Base-by-base conservation (phyloP, 192 early-diverging fungal species). In the Diversispora epigaea region DNA sequence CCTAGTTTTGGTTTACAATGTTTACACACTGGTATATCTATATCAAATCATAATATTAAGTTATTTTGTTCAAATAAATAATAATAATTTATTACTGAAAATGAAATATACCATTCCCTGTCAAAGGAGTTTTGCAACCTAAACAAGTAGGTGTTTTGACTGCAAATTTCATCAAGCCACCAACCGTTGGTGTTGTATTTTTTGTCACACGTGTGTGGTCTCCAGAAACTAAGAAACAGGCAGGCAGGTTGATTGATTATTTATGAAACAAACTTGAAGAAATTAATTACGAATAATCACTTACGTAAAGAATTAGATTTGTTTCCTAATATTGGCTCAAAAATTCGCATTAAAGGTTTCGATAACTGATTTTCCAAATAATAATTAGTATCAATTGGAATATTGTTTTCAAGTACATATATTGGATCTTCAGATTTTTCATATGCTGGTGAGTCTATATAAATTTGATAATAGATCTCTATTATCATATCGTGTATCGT, bases 351-450 rank as follows among this genome's bases (percentile, higher is more conserved):
- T 63, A 99, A 80, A 1, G 97, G 97, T 14, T 97, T 97, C 11
- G 94, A 88, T 45, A 99, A 82, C 82, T 99, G 97, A 73, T 99
- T 94, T 68, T 98, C 96, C 25, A 99, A 85, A 76, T 99, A 99
- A 78, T 98, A 96, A 73, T 89, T 93, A 0, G 94, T 95, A 79
- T 99, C 97, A 66, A 99, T 97, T 2, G 97, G 96, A 54, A 99
- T 84, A 80, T 96, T 99, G 80, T 99, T 93, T 60, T 99, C 96
- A 50, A 99, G 88, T n/a, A 98, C 97, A 77, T 91, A 97, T 55
- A 99, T 91, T 22, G 97, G 97, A 78, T 99, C 97, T 79, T 99
- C 97, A 2, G 96, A 95, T 76, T 97, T 96, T 71, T 99, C 96
- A 76, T 98, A 98, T 8, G 96, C 94, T 46, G 94, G 91, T 10